These are phyloP conservation scores for Penicillium hesseltinei DNA, from an alignment of 2,329 filamentous ascomycete genomes.

Conservation along the genomic window DNA sequence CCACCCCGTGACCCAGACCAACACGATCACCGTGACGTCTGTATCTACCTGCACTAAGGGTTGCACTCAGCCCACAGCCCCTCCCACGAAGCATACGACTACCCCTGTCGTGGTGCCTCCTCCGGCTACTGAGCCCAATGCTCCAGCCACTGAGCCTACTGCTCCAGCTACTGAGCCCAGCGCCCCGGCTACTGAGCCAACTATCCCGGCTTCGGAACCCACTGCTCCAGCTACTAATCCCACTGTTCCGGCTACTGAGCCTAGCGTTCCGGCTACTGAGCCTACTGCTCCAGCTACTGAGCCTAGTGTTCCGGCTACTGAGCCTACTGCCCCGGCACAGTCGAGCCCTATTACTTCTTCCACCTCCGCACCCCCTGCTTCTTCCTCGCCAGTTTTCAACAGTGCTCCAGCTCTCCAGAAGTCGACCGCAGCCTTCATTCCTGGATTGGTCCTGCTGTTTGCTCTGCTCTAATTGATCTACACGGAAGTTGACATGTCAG, in stretches of 20 bases:
- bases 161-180: too few species aligned
- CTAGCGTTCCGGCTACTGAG: neutral
- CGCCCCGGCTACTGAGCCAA: neutral
- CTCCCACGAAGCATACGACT: neutral
- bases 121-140: neutral
- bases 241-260: neutral
- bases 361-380: slow-evolving; percentile 5
- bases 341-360: neutral
- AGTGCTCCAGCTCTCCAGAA: slow-evolving; percentile 19
- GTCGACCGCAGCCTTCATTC: slow-evolving; percentile 16
- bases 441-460: slow-evolving; percentile 17
- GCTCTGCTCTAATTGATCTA: slow-evolving; percentile 16
- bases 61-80: slow-evolving; percentile 11
- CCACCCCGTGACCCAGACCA: slow-evolving; percentile 25
- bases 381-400: slow-evolving; percentile 17
- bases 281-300: neutral
- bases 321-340: neutral
- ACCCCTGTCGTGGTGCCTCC: slow-evolving; percentile 2
- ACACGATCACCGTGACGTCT: slow-evolving; percentile 24
- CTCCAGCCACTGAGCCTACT: too few species aligned
- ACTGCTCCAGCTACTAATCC: neutral
- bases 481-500: neutral
- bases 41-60: slow-evolving; percentile 22
- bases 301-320: too few species aligned
- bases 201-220: neutral